Conservation (phyloP, 495 filamentous ascomycete species). For the Penicillium crystallinum region DNA sequence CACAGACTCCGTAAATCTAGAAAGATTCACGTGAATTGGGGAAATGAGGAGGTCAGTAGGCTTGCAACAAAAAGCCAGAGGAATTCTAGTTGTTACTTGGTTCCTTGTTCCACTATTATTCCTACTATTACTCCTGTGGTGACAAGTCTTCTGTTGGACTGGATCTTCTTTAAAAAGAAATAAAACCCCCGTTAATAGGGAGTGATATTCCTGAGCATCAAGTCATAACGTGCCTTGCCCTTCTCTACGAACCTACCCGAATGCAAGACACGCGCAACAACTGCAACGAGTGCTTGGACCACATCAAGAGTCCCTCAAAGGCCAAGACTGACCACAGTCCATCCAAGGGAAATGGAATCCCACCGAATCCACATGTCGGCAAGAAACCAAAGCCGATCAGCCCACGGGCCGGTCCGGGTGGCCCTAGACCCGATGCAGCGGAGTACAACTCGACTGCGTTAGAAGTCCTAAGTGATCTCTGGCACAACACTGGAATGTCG, state of each 20-base stretch:
- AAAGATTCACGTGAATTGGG: neutral
- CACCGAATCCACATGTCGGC: neutral
- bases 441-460: neutral
- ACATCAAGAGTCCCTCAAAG: neutral
- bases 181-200: neutral
- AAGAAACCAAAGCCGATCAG: conserved; percentile 2
- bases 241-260: neutral
- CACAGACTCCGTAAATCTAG: neutral
- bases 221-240: neutral
- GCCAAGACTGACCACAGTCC: neutral
- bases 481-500: conserved; percentile 5
- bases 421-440: conserved; percentile 7
- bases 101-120: neutral
- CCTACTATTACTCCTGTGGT: neutral
- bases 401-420: conserved; percentile 2
- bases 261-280: neutral
- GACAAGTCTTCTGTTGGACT: neutral
- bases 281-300: neutral
- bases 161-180: too few relatives aligned
- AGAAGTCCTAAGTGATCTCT: neutral
- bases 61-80: neutral
- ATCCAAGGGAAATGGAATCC: neutral
- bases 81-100: neutral
- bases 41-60: neutral
- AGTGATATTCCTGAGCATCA: neutral